Base-by-base conservation (phyloP, 1,284 basidiomycete species). In the Papiliotrema flavescens region DNA sequence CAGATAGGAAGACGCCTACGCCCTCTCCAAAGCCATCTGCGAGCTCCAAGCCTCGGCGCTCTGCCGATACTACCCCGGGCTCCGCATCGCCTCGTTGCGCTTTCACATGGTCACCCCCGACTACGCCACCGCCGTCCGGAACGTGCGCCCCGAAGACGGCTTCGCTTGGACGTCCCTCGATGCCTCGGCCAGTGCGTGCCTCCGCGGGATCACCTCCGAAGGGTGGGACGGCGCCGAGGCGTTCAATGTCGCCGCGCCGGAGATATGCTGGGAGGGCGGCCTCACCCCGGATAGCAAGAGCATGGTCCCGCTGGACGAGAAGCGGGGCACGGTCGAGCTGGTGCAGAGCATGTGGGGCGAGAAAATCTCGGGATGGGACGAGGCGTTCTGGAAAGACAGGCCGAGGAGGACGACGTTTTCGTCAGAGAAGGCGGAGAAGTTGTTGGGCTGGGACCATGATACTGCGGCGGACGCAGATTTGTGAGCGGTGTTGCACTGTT, bases 401-500 rank as follows among this genome's bases (percentile, higher is more conserved):
- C 57, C 59, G 3, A 49, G 68, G 43, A 56, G 62, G 39, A 61
- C 61, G 6, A 64, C 73, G n/a, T 77, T 67, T 59, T 68, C 69
- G 51, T 64, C 54, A 20, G 58, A 56, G 1, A 77, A 76, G 55
- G 76, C 76, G 2, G 66, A 74, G 57, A 62, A 55, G 51, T 17
- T 77, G 58, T 54, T 78, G 45, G 75, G 74, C 0, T 78, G 76
- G 76, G 64, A 63, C 42, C 74, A 78, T 60, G 62, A 62, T 47
- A 26, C 13, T 4, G 46, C 46, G 3, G 34, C 46, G 2, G 34
- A 48, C 32, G 23, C 23, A 34, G 46, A 37, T 20, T 15, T 35
- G 2, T 48, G 26, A 17, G 34, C 32, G 20, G 19, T 5, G 40
- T 22, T 6, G 42, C 41, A 35, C 3, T 36, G 39, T 51, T 46